phyloP scores from a whole-genome alignment of 2,329 filamentous ascomycete genomes.

The Hypoxylon sp. region DNA sequence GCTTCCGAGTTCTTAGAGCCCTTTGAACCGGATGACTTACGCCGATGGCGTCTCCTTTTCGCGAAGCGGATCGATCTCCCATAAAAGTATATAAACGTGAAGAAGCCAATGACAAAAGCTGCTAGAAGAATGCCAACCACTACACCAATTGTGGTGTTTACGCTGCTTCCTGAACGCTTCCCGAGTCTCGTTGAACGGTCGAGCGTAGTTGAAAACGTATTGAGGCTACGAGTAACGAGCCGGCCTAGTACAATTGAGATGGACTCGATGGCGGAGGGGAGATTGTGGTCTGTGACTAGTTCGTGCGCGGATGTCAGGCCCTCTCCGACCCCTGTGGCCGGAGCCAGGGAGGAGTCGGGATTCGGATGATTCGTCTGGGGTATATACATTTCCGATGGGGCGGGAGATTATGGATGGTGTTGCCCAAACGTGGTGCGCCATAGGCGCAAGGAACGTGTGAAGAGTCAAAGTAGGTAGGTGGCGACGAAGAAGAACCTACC shows the following conservation, averaged over 20 bases:
- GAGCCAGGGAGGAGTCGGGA: conserved; percentile 28
- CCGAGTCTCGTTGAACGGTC: conserved; percentile 22
- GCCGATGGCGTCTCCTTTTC: conserved; percentile 31
- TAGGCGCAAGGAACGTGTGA: conserved; percentile 33
- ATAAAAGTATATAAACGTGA: conserved; percentile 44
- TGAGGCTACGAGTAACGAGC: conserved; percentile 18
- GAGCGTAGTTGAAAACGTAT: conserved; percentile 11
- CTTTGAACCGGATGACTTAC: conserved; percentile 36
- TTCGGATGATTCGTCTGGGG: conserved; percentile 28
- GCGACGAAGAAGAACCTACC: conserved; percentile 26
- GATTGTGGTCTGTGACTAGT: conserved; percentile 15
- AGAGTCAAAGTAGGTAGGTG: conserved; percentile 18
- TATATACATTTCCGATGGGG: conserved; percentile 39
- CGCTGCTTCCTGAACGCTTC: conserved; percentile 36
- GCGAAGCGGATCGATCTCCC: conserved; percentile 41
- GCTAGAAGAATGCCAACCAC: conserved; percentile 46
- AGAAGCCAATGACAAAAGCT: conserved; percentile 39
- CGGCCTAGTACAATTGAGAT: conserved; percentile 4
- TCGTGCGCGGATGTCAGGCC: conserved; percentile 16
- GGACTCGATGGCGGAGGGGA: conserved; percentile 21
- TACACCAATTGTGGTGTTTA: conserved; percentile 45
- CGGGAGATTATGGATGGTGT: conserved; percentile 23
- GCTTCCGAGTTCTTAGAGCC: conserved; percentile 31
- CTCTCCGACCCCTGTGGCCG: conserved; percentile 19
- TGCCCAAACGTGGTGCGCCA: conserved; percentile 31